phyloP scores from a whole-genome alignment of 805 yeast species.

The Candida sakaeoensis region DNA sequence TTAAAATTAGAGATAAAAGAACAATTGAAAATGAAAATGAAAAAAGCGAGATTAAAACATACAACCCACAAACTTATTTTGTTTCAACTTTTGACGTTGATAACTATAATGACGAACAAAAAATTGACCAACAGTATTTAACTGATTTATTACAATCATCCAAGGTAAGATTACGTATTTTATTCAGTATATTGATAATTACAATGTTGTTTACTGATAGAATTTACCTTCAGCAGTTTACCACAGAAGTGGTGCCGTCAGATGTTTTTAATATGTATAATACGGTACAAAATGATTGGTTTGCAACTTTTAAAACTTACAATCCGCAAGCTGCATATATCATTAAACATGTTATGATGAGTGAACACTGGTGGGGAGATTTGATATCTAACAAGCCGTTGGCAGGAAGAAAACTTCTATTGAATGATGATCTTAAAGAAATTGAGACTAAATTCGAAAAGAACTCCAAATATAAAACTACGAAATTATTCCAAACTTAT shows the following conservation, averaged over 20 bases:
- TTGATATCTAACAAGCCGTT: conserved; percentile 26
- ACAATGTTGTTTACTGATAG: conserved; percentile 29
- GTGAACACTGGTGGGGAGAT: conserved; percentile 40
- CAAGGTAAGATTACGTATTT: conserved; percentile 7
- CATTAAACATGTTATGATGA: conserved; percentile 21
- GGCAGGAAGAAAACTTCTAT: conserved; percentile 20
- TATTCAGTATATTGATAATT: conserved; percentile 18
- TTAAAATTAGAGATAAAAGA: conserved; percentile 11
- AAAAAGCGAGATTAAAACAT: conserved; percentile 19
- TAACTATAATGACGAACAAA: conserved; percentile 17
- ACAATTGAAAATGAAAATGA: conserved; percentile 13
- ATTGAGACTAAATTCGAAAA: conserved; percentile 16
- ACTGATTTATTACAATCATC: conserved; percentile 16
- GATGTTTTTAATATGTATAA: conserved; percentile 12
- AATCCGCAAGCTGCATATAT: conserved; percentile 26
- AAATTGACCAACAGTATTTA: conserved; percentile 7
- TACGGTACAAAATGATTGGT: conserved; percentile 25
- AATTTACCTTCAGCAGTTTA: conserved; percentile 32
- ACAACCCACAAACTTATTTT: conserved; percentile 38
- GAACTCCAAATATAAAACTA: conserved; percentile 26
- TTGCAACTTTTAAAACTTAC: conserved; percentile 16
- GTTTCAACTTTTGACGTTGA: conserved; percentile 24
- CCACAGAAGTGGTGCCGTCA: conserved; percentile 23
- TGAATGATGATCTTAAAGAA: conserved; percentile 18
- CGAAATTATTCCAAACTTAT: conserved; percentile 37